Base-by-base conservation (phyloP, 2,329 filamentous ascomycete genomes). In the Lasiodiplodia theobromae region DNA sequence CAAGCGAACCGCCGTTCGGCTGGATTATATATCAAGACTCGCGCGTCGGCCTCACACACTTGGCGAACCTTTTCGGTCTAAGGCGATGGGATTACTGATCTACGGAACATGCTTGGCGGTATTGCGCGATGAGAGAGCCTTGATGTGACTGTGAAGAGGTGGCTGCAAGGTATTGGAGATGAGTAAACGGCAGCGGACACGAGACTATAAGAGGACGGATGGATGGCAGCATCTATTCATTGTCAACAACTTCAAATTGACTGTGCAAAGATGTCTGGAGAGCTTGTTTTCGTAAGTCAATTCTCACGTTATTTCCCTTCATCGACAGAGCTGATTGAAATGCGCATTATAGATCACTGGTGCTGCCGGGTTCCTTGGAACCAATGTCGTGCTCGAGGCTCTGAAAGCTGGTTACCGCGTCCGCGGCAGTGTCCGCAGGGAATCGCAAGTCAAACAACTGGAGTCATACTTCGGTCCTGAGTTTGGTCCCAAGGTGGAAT, bases 381-480 rank as follows among this genome's bases (percentile, higher is more conserved):
- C 65, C n/a, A 37, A 69, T 11, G 47, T 68, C 11, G 66, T 69
- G n/a, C 44, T 68, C 11, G 65, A 68, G n/a, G 51, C 58, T 2
- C 57, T 69, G 21, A 38, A 65, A 28, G 68, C 68, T 34, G 68
- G 68, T 49, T 69, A 68, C 37, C 68, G 68, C 28, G 58, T 68
- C 38, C 66, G 68, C 1, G 68, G 38, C 25, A 69, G 56, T 11
- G 68, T 65, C 23, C 68, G 68, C 6, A 71, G 69, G 47, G 67
- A 71, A 65, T 49, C 69, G 1, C 71, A 74, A 47, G 69, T 70
- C 23, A 49, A 62, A 12, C 28, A n/a, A 21, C 56, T 74, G 5
- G 60, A 68, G 54, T 63, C 53, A 4, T 53, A 66, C 7, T 74
- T 72, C 40, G 25, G 31, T 2, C 62, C 71, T 4, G n/a, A 66